Evolutionary conservation across 2,329 filamentous ascomycete species (phyloP).

Genomic region (Cordyceps militaris): DNA sequence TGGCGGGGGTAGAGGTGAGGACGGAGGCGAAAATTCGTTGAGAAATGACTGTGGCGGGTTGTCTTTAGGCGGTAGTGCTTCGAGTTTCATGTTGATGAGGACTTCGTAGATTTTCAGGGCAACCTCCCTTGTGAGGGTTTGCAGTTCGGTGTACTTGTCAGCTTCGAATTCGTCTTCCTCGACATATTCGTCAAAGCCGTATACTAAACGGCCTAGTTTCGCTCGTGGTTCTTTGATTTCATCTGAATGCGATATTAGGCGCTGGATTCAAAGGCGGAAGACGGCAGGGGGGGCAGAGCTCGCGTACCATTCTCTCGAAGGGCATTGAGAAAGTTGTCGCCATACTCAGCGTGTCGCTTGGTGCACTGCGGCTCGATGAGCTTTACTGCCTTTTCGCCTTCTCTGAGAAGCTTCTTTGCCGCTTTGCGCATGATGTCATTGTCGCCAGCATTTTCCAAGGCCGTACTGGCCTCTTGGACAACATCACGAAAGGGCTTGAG

Average conservation of each 20-base stretch:
- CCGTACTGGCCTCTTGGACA: slow-evolving; percentile 42
- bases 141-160: slow-evolving; percentile 41
- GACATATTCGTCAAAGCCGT: slow-evolving; percentile 51
- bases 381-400: slow-evolving; percentile 43
- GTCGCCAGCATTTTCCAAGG: slow-evolving; percentile 40
- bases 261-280: neutral
- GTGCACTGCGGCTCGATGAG: slow-evolving; percentile 20
- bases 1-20: slow-evolving; percentile 10
- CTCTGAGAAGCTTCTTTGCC: slow-evolving; percentile 39
- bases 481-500: slow-evolving; percentile 46
- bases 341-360: slow-evolving; percentile 33
- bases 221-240: slow-evolving; percentile 42
- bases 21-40: slow-evolving; percentile 14
- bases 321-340: slow-evolving; percentile 41
- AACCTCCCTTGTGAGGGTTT: slow-evolving; percentile 39
- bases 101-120: slow-evolving; percentile 44
- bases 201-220: slow-evolving; percentile 43
- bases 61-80: slow-evolving; percentile 23
- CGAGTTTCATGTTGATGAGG: slow-evolving; percentile 47
- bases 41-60: slow-evolving; percentile 21
- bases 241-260: slow-evolving; percentile 27
- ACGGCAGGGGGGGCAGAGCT: neutral
- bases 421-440: slow-evolving; percentile 42
- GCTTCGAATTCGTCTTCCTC: slow-evolving; percentile 44
- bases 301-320: slow-evolving; percentile 47